Evolutionary conservation across 2,329 filamentous ascomycete species (phyloP).

Genomic region (Passalora sequoiae): DNA sequence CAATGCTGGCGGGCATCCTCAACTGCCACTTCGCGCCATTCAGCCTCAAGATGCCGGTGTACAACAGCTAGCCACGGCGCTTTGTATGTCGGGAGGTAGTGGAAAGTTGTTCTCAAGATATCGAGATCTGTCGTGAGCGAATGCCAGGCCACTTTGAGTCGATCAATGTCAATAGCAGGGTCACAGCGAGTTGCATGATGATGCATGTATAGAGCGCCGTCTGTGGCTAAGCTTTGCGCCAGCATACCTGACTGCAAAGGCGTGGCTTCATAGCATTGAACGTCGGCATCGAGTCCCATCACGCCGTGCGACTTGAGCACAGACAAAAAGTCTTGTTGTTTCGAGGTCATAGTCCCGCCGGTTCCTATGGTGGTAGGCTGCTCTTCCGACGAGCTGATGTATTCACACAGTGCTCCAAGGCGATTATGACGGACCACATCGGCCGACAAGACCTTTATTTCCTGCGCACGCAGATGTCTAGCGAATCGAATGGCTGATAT

Average conservation of each 20-base stretch:
- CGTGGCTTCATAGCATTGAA: constrained; percentile 11
- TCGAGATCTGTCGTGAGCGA: constrained; percentile 7
- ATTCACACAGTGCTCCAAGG: constrained; percentile 10
- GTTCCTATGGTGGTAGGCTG: not conserved
- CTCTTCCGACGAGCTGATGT: not conserved
- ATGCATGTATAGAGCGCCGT: constrained; percentile 15
- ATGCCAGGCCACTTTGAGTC: constrained; percentile 11
- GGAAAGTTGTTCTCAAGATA: constrained; percentile 15
- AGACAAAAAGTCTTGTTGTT: not conserved
- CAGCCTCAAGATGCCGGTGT: not conserved
- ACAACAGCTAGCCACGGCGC: constrained; percentile 15
- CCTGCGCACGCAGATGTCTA: constrained; percentile 9
- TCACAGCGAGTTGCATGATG: constrained; percentile 12
- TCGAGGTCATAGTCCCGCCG: not conserved
- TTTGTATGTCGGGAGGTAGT: constrained; percentile 9
- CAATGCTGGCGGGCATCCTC: constrained; percentile 6
- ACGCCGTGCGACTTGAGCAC: not conserved
- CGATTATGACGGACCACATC: constrained; percentile 12
- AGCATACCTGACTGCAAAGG: constrained; percentile 17
- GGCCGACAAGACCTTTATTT: constrained; percentile 14
- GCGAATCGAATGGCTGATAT: constrained; percentile 16
- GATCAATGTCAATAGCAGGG: constrained; percentile 3
- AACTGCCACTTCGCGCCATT: constrained; percentile 4
- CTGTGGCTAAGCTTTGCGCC: constrained; percentile 13
- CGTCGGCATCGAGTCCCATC: not conserved